Percentiles rank a stretch among this genome's conserved stretches.
Evolutionary conservation across 2,329 filamentous ascomycete species (phyloP).

Genomic region (Metarhizium anisopliae): DNA sequence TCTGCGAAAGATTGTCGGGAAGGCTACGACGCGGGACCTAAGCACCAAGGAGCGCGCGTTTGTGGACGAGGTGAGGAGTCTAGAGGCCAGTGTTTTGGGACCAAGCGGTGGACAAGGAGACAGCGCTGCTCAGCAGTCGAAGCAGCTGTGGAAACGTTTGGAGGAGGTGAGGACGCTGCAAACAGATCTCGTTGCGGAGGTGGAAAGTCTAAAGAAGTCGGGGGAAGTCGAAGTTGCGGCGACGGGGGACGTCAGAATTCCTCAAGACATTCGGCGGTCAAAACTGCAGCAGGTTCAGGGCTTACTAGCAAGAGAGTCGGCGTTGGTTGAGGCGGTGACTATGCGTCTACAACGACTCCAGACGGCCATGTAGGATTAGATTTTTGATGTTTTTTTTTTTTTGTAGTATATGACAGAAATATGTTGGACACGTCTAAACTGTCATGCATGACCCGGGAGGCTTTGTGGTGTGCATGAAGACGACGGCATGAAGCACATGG

Average conservation of each 20-base stretch:
- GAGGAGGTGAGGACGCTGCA: slow-evolving; percentile 42
- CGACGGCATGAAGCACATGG: neutral
- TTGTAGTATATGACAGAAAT: neutral
- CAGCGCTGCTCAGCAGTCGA: neutral
- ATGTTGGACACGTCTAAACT: neutral
- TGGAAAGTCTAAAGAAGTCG: slow-evolving; percentile 31
- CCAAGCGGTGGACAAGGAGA: neutral
- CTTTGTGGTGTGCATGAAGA: neutral
- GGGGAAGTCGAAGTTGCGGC: slow-evolving; percentile 17
- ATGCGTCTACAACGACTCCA: slow-evolving; percentile 51
- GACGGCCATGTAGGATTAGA: slow-evolving; percentile 17
- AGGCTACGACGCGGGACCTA: slow-evolving; percentile 32
- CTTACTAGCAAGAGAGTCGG: slow-evolving; percentile 57
- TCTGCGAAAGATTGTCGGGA: slow-evolving; percentile 37
- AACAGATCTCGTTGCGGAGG: slow-evolving; percentile 32
- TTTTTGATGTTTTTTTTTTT: neutral
- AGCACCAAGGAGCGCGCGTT: slow-evolving; percentile 36
- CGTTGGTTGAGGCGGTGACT: slow-evolving; percentile 58
- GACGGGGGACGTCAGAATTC: slow-evolving; percentile 41
- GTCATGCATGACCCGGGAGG: neutral
- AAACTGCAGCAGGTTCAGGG: slow-evolving; percentile 56
- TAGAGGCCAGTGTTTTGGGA: slow-evolving; percentile 42
- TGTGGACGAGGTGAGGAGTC: slow-evolving; percentile 38
- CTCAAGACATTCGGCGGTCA: slow-evolving; percentile 49
- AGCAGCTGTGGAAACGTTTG: slow-evolving; percentile 10